These are phyloP conservation scores for Globisporangium spiculum DNA, from an alignment of 352 stramenopile species.

Conservation along the genomic window DNA sequence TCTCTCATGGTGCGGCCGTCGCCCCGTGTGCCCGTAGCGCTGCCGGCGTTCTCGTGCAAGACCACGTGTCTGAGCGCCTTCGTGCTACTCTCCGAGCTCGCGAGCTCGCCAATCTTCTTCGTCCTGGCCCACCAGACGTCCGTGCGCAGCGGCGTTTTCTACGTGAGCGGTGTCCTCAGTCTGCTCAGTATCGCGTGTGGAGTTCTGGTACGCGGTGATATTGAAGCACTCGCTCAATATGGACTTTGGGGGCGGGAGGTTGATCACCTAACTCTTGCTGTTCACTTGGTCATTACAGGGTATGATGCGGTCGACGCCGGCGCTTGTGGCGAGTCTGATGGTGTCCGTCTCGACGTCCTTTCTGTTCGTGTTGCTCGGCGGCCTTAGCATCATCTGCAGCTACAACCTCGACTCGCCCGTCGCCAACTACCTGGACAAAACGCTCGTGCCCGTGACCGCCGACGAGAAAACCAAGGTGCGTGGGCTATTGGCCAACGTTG, in stretches of 20 bases:
- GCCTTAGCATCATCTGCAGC: conserved; percentile 55
- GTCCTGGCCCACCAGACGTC: conserved; percentile 35
- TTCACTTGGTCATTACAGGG: background rate
- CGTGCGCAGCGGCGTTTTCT: conserved; percentile 32
- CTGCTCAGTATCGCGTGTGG: conserved; percentile 40
- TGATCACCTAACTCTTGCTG: background rate
- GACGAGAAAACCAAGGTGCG: conserved; percentile 39
- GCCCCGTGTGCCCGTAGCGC: conserved; percentile 22
- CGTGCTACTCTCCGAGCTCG: conserved; percentile 41
- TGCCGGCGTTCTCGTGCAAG: conserved; percentile 43
- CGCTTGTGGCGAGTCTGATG: conserved; percentile 53
- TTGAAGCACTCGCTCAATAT: background rate
- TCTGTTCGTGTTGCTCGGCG: conserved; percentile 44
- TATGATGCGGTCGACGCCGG: conserved; percentile 40
- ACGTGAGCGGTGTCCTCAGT: conserved; percentile 36
- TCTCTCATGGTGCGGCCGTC: conserved; percentile 10
- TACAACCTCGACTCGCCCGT: conserved; percentile 42
- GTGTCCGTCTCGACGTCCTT: conserved; percentile 46
- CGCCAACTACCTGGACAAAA: conserved; percentile 50
- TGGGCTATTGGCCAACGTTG: too few species aligned
- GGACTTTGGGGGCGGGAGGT: background rate
- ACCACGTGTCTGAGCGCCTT: conserved; percentile 40
- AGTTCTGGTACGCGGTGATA: conserved; percentile 27
- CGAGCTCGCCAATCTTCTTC: conserved; percentile 35
- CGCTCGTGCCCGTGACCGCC: conserved; percentile 28